phyloP scores from a whole-genome alignment of 108 stramenopile species.

The Thalassiosira profunda region DNA sequence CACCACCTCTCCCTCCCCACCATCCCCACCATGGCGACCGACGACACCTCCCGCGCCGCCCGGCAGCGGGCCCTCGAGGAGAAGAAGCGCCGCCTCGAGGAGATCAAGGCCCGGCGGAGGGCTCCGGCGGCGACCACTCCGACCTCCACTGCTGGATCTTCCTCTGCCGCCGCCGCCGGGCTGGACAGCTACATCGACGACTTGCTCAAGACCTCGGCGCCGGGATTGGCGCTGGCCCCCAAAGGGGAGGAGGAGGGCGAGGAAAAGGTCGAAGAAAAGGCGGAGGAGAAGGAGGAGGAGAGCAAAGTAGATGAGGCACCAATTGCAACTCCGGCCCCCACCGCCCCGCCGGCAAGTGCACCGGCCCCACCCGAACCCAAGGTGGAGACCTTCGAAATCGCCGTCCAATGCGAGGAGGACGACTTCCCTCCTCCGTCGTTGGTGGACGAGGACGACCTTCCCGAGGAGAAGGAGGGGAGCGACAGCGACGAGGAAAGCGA shows the following conservation, averaged over 20 bases:
- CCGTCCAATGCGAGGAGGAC: conserved; percentile 81
- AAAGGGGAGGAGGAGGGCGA: neutral
- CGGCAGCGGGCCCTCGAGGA: conserved; percentile 76
- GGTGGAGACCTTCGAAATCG: conserved; percentile 78
- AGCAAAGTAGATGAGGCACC: no score
- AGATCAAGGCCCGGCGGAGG: conserved; percentile 78
- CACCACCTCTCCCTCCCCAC: no score
- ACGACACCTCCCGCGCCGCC: conserved; percentile 40
- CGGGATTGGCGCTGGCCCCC: conserved; percentile 34
- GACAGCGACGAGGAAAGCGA: conserved; percentile 19
- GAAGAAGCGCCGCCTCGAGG: conserved; percentile 77
- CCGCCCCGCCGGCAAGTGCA: conserved; percentile 9
- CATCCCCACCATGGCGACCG: conserved; percentile 43
- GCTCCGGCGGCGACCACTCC: conserved; percentile 29
- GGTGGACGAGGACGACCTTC: conserved; percentile 53
- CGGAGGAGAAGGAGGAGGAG: neutral
- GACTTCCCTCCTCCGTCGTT: conserved; percentile 72
- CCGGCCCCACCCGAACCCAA: conserved; percentile 20
- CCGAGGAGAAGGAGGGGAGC: conserved; percentile 4
- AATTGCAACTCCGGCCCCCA: conserved; percentile 5
- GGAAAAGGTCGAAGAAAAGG: neutral
- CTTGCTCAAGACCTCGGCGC: conserved; percentile 54
- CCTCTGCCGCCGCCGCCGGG: conserved; percentile 27
- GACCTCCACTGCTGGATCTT: neutral
- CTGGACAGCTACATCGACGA: conserved; percentile 87